Evolutionary conservation across 352 stramenopile species (phyloP).

Genomic region (Plasmopara halstedii): DNA sequence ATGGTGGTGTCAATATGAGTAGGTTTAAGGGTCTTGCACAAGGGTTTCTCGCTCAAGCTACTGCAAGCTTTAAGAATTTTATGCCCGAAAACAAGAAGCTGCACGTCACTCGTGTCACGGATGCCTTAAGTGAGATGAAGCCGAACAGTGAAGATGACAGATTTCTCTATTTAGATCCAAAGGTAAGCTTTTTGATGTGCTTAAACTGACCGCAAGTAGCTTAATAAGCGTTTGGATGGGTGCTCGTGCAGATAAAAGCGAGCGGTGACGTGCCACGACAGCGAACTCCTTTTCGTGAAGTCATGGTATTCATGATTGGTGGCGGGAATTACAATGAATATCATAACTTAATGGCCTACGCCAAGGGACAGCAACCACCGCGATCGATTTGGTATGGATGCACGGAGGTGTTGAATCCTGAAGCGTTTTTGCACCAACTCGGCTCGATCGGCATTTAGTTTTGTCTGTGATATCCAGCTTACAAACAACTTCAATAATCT

Average conservation of each 20-base stretch:
- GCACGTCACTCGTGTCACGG: conserved; percentile 71
- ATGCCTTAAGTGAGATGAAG: conserved; percentile 76
- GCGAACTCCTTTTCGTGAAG: conserved; percentile 69
- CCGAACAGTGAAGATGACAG: conserved; percentile 77
- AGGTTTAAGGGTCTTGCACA: conserved; percentile 83
- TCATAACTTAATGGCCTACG: conserved; percentile 79
- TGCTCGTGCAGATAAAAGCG: conserved; percentile 49
- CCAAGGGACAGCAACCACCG: conserved; percentile 55
- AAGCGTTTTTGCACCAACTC: conserved; percentile 86
- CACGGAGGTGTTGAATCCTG: conserved; percentile 83
- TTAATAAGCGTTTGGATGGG: not conserved
- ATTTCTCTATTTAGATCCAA: conserved; percentile 83
- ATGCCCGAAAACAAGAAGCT: conserved; percentile 84
- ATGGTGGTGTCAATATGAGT: conserved; percentile 55
- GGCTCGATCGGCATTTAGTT: conserved; percentile 47
- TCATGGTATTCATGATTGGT: conserved; percentile 86
- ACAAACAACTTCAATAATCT: no score
- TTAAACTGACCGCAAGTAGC: not conserved
- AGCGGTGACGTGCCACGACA: conserved; percentile 63
- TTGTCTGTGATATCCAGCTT: no score
- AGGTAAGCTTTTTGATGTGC: conserved; percentile 24
- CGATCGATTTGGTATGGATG: conserved; percentile 83
- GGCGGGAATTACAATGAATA: conserved; percentile 86
- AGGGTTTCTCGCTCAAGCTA: conserved; percentile 70
- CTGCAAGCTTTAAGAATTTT: conserved; percentile 83